Percentiles rank a stretch among this genome's conserved stretches.
Conservation (phyloP, 2,329 filamentous ascomycete species). For the Colletotrichum musae region DNA sequence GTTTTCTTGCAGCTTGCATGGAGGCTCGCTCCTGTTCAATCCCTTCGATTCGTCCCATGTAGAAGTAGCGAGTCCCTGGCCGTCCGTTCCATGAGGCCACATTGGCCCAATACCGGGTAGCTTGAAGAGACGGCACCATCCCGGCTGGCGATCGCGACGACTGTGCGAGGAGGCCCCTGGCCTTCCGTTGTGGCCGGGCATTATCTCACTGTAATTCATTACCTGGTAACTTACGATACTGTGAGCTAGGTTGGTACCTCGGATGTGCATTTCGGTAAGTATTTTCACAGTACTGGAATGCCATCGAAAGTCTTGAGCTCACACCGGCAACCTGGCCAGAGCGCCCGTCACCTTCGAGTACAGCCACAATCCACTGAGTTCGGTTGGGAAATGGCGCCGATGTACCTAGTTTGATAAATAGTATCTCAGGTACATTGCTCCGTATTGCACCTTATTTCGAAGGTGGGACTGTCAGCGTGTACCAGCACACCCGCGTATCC, state of each 20-base stretch:
- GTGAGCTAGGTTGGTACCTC: too few relatives aligned
- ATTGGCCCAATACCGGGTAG: constrained; percentile 17
- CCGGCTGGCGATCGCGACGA: constrained; percentile 31
- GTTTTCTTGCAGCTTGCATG: constrained; percentile 30
- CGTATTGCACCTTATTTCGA: constrained; percentile 10
- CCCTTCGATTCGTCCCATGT: constrained; percentile 28
- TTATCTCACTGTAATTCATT: not conserved
- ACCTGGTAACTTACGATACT: not conserved
- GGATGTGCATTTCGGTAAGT: too few relatives aligned
- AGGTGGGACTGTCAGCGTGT: constrained; percentile 16
- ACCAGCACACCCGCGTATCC: not conserved
- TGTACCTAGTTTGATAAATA: not conserved
- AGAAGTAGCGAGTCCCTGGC: constrained; percentile 7
- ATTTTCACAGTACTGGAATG: too few relatives aligned
- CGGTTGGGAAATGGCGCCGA: constrained; percentile 3
- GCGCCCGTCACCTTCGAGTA: constrained; percentile 23
- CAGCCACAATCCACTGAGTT: not conserved
- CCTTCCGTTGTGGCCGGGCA: not conserved
- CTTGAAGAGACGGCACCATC: constrained; percentile 34
- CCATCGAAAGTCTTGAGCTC: too few relatives aligned
- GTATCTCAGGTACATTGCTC: too few relatives aligned
- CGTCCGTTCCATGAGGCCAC: constrained; percentile 31
- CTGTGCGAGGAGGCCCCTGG: constrained; percentile 30
- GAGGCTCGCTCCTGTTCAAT: constrained; percentile 20
- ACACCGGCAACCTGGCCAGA: constrained; percentile 22